Percentiles rank a stretch among this genome's conserved stretches.
Evolutionary conservation across 2,329 filamentous ascomycete genomes (phyloP).

Genomic region (Metarhizium sp.): DNA sequence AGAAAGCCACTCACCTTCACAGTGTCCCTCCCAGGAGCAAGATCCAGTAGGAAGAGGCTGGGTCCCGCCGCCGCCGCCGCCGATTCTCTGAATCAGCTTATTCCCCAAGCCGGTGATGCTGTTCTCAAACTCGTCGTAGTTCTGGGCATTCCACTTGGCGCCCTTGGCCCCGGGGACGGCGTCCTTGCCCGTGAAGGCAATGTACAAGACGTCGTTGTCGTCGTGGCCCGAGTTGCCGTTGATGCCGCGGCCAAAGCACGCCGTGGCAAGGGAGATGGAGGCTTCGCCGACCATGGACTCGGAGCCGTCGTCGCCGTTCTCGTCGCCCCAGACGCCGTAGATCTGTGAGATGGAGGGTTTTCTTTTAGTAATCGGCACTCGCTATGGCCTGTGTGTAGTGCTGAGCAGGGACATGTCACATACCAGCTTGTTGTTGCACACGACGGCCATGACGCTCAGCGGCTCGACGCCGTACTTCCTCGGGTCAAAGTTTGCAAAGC

Average conservation of each 20-base stretch:
- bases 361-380: too few relatives aligned
- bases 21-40: slow-evolving; percentile 13
- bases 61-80: slow-evolving; percentile 3
- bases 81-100: slow-evolving; percentile 32
- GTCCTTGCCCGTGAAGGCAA: slow-evolving; percentile 47
- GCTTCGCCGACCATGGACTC: slow-evolving; percentile 45
- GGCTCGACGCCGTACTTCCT: slow-evolving; percentile 34
- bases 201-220: slow-evolving; percentile 49
- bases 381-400: too few relatives aligned
- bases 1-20: slow-evolving; percentile 3
- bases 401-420: neutral
- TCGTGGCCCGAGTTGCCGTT: slow-evolving; percentile 48
- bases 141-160: slow-evolving; percentile 45
- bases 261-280: slow-evolving; percentile 46
- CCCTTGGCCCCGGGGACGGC: slow-evolving; percentile 45
- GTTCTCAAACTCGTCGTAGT: slow-evolving; percentile 39
- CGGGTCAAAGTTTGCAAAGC: slow-evolving; percentile 30
- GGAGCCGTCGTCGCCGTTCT: slow-evolving; percentile 43
- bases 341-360: slow-evolving; percentile 21
- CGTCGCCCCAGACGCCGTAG: slow-evolving; percentile 54
- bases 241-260: slow-evolving; percentile 44
- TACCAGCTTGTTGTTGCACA: slow-evolving; percentile 40
- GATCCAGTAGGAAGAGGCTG: neutral
- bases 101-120: slow-evolving; percentile 44
- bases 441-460: slow-evolving; percentile 44